phyloP scores from a whole-genome alignment of 2,329 filamentous ascomycete genomes.

The Fusarium agapanthi region DNA sequence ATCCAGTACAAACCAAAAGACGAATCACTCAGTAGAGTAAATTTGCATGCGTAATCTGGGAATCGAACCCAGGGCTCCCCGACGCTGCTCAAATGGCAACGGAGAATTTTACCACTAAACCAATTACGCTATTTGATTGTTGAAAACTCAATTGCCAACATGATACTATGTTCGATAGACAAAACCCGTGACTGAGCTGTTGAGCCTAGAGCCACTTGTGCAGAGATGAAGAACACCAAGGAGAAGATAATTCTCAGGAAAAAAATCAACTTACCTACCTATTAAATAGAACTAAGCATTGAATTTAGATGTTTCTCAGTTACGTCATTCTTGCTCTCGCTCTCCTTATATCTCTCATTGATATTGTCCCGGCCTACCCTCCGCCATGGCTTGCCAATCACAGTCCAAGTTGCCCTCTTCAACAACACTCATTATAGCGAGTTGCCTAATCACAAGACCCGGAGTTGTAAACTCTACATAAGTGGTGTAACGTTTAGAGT shows the following conservation, averaged over 20 bases:
- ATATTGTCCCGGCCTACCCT: neutral
- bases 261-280: neutral
- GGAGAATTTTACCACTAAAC: conserved; percentile 28
- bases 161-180: fast-evolving
- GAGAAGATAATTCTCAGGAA: neutral
- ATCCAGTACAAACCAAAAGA: neutral
- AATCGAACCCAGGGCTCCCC: conserved; percentile 24
- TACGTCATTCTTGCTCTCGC: neutral
- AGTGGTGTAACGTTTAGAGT: neutral
- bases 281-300: too few species aligned
- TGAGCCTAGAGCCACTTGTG: neutral
- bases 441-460: neutral
- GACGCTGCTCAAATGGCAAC: conserved; percentile 17
- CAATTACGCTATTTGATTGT: conserved; percentile 7
- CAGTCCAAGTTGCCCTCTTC: neutral
- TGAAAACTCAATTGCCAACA: fast-evolving
- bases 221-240: neutral
- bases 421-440: neutral
- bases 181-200: neutral
- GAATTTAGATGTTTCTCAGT: too few species aligned
- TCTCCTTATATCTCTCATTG: neutral
- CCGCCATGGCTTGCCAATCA: neutral
- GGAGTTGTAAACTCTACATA: neutral
- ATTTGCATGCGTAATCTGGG: conserved; percentile 4
- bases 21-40: fast-evolving